Evolutionary conservation across 2,329 filamentous ascomycete species (phyloP), one percentile per base, ranked within the genome.

Genomic region (Incumbomyces delicatus): DNA sequence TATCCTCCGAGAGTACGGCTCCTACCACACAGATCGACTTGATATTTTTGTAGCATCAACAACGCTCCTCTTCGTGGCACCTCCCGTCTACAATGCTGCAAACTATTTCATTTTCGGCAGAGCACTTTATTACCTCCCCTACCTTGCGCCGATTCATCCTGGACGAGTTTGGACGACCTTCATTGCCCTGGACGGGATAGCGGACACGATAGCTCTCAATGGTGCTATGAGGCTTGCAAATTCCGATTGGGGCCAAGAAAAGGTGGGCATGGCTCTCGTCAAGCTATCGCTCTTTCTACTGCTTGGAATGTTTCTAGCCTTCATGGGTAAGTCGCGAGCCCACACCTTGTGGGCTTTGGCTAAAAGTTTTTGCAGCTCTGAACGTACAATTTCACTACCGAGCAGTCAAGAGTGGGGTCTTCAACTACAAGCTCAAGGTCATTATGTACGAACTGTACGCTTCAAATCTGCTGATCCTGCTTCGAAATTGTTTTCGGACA

Each of bases 81-180:
- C 66, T 13, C 66, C 66, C 8, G 62, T 70, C 33, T 69, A 68
- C 37, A 64, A 67, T 49, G 62, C 61, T 6, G 63, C 64, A 44
- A 42, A 42, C 29, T 42, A 42, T 16, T 42, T 42, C 40, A 75
- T 76, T 46, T 64, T 78, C 0, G 69, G 65, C 13, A 68, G 71
- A 22, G 67, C 76, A n/a, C 62, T 78, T 0, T 68, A 68, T 47
- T 67, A 70, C 42, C 59, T 65, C 1, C 61, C 73, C 2, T 78
- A 77, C 49, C 66, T 72, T 33, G 59, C 60, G 1, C 64, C 65
- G 1, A 68, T 78, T 30, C 74, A 78, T 52, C 75, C 75, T 0
- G 75, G 74, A 2, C 69, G 75, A 2, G 67, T 81, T 3, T 75
- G 81, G 53, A 81, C 77, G 51, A 72, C 70, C 2, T 76, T 81